Conservation (phyloP, 176 grass and related monocot species). For the Lolium rigidum region DNA sequence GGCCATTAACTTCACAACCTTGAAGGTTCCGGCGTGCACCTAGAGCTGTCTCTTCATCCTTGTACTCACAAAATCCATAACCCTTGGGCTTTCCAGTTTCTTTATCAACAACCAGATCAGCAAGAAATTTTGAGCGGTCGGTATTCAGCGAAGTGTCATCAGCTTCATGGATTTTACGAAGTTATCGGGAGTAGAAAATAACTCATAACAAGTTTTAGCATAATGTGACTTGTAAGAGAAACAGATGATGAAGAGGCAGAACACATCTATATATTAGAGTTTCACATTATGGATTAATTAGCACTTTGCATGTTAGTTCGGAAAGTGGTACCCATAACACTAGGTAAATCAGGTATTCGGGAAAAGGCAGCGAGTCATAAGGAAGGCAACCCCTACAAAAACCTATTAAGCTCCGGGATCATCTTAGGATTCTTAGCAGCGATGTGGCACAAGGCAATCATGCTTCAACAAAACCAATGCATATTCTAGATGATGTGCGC, state of each 20-base stretch:
- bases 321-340: background rate
- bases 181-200: constrained; percentile 4
- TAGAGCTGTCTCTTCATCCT: constrained; percentile 98
- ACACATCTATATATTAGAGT: background rate
- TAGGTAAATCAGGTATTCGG: constrained; percentile 2
- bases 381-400: background rate
- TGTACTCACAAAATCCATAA: constrained; percentile 99
- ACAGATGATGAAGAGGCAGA: constrained; percentile 2
- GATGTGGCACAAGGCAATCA: background rate
- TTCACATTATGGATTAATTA: background rate
- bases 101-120: constrained; percentile 93
- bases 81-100: constrained; percentile 97
- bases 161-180: background rate
- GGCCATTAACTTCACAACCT: constrained; percentile 96
- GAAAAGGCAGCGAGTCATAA: background rate
- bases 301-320: background rate
- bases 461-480: background rate
- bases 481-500: background rate
- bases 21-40: constrained; percentile 98
- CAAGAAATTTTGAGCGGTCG: constrained; percentile 45
- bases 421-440: background rate
- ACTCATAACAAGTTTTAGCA: constrained; percentile 6
- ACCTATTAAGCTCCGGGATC: background rate
- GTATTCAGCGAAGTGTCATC: background rate
- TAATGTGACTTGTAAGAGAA: background rate